Conservation (phyloP, 208 protist species). For the Acanthamoeba sp. region DNA sequence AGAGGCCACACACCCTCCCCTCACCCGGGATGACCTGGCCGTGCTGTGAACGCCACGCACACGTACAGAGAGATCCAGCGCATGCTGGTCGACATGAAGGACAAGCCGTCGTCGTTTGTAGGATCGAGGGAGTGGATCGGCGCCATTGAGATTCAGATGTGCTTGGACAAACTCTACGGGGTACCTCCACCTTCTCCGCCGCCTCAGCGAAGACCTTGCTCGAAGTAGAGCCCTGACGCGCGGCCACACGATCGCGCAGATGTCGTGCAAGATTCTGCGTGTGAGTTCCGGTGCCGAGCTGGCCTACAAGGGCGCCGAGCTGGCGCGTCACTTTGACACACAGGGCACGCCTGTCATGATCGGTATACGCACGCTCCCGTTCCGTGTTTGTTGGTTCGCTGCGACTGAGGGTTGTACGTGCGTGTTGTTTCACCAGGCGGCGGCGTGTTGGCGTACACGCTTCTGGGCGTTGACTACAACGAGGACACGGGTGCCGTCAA, state of each 20-base stretch:
- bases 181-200: neutral
- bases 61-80: conserved; percentile 91
- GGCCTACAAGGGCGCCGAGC: conserved; percentile 88
- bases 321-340: conserved; percentile 93
- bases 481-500: conserved; percentile 90
- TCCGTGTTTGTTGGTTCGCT: neutral
- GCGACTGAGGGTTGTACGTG: neutral
- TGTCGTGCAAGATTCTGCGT: conserved; percentile 90
- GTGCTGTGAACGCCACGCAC: neutral
- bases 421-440: no score
- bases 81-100: conserved; percentile 92
- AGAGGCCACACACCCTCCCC: no score
- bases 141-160: conserved; percentile 94
- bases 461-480: conserved; percentile 94
- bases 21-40: neutral
- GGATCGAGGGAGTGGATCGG: conserved; percentile 96
- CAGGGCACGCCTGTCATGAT: conserved; percentile 96
- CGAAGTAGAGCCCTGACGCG: no score
- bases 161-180: conserved; percentile 90
- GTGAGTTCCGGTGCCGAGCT: conserved; percentile 93
- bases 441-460: conserved; percentile 96
- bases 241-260: conserved; percentile 10
- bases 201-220: no score
- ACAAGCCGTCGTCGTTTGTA: conserved; percentile 92
- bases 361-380: no score